Evolutionary conservation across 208 protist species (phyloP).

Genomic region (Trypanosoma scelopori): DNA sequence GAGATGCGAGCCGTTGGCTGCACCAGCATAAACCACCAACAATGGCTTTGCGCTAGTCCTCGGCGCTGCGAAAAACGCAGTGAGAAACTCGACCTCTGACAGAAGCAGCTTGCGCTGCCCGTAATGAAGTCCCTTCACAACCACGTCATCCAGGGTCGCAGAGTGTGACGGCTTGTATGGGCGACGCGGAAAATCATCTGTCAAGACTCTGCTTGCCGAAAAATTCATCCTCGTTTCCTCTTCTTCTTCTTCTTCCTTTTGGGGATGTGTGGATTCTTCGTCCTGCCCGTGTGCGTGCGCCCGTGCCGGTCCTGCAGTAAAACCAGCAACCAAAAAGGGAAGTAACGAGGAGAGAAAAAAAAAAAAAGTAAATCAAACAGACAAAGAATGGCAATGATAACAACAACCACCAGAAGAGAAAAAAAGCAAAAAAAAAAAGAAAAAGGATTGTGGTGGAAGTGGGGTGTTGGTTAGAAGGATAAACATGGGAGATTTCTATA

Average conservation of each 20-base stretch:
- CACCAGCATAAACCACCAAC: conserved; percentile 93
- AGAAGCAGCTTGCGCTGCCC: conserved; percentile 95
- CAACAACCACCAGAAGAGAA: not conserved
- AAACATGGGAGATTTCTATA: too few species aligned
- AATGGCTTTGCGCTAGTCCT: conserved; percentile 31
- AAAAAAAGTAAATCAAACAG: conserved; percentile 9
- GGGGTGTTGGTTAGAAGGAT: too few species aligned
- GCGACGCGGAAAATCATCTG: conserved; percentile 37
- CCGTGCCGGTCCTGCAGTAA: too few species aligned
- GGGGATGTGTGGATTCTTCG: too few species aligned
- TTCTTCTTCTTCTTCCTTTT: not conserved
- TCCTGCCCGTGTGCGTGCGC: too few species aligned
- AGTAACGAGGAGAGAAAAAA: not conserved
- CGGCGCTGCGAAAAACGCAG: conserved; percentile 31
- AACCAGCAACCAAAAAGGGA: not conserved
- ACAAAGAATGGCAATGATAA: not conserved
- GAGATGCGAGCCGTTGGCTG: conserved; percentile 93
- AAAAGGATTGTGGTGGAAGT: not conserved
- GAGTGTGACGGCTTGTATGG: conserved; percentile 57
- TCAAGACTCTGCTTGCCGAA: conserved; percentile 35
- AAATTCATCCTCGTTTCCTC: conserved; percentile 60
- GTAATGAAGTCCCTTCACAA: conserved; percentile 90
- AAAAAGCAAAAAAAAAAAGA: conserved; percentile 8
- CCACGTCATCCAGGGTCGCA: conserved; percentile 36
- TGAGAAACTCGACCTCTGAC: conserved; percentile 94